phyloP scores from a whole-genome alignment of 2,329 filamentous ascomycete genomes.

The Sclerotinia nivalis region DNA sequence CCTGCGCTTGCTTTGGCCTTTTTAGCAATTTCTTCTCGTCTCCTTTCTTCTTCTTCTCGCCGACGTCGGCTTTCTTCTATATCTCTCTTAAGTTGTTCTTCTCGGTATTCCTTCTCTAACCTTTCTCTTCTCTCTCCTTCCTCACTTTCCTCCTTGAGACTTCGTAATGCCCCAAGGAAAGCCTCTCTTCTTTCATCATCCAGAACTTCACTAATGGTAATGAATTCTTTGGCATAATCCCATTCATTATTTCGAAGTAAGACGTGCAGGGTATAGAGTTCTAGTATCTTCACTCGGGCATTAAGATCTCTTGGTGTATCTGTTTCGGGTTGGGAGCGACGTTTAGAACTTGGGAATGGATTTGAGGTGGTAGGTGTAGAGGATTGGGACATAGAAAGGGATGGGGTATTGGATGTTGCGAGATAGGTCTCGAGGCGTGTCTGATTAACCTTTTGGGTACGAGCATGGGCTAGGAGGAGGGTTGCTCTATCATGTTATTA shows the following conservation, averaged over 20 bases:
- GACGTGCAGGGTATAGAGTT: constrained; percentile 93
- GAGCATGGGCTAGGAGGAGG: constrained; percentile 85
- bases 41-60: constrained; percentile 61
- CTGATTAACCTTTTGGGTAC: constrained; percentile 81
- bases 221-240: constrained; percentile 93
- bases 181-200: constrained; percentile 90
- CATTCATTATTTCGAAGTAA: constrained; percentile 92
- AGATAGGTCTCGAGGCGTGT: constrained; percentile 86
- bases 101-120: constrained; percentile 57
- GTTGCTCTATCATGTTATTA: constrained; percentile 65
- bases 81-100: constrained; percentile 57
- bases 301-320: constrained; percentile 83
- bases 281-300: constrained; percentile 85
- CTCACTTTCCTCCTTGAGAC: constrained; percentile 78
- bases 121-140: constrained; percentile 64
- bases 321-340: constrained; percentile 53
- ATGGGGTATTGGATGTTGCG: constrained; percentile 70
- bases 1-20: constrained; percentile 55
- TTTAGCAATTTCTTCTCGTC: constrained; percentile 45
- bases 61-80: constrained; percentile 58
- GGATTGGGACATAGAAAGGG: constrained; percentile 70
- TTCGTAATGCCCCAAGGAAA: constrained; percentile 82
- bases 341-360: constrained; percentile 36
- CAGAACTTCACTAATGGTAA: constrained; percentile 79
- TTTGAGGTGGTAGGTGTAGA: constrained; percentile 61